phyloP scores from a whole-genome alignment of 2,329 filamentous ascomycete genomes.

The Chaetomiaceae sp. region DNA sequence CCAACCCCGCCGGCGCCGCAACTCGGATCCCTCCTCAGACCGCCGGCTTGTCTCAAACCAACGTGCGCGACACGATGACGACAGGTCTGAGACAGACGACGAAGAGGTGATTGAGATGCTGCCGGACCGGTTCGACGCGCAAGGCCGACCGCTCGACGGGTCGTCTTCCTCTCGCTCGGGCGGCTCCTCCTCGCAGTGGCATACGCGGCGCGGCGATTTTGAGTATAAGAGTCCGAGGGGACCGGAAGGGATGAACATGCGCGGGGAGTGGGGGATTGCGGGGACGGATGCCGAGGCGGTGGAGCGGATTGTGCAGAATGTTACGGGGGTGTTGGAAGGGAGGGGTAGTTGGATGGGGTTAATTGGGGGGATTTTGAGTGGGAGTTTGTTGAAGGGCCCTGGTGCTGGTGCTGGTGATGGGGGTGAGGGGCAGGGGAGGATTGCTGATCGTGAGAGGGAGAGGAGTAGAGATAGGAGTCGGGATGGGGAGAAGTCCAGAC shows the following conservation, averaged over 20 bases:
- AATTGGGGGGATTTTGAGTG: conserved; percentile 28
- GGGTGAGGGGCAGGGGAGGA: neutral
- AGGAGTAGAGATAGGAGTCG: conserved; percentile 1
- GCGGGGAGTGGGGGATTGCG: conserved; percentile 41
- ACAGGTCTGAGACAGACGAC: too few species aligned
- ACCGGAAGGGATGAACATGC: conserved; percentile 32
- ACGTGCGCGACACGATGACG: conserved; percentile 23
- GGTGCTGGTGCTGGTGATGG: neutral
- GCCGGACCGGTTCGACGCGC: conserved; percentile 44
- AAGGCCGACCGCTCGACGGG: conserved; percentile 38
- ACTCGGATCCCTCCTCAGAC: conserved; percentile 35
- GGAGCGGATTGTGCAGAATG: conserved; percentile 33
- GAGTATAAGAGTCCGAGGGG: conserved; percentile 30
- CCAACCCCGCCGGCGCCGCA: conserved; percentile 25
- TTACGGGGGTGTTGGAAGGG: conserved; percentile 31
- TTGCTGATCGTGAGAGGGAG: neutral
- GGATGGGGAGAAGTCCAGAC: too few species aligned
- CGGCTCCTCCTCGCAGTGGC: conserved; percentile 26
- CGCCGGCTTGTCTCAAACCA: conserved; percentile 20
- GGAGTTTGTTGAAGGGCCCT: conserved; percentile 20
- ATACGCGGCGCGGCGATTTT: conserved; percentile 40
- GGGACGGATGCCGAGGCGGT: conserved; percentile 41
- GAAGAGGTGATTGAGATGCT: conserved; percentile 40
- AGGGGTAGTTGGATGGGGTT: conserved; percentile 28
- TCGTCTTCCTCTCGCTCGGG: neutral